Evolutionary conservation across 23 red algal genomes (phyloP).

Genomic region (Gracilaria vermiculophylla): DNA sequence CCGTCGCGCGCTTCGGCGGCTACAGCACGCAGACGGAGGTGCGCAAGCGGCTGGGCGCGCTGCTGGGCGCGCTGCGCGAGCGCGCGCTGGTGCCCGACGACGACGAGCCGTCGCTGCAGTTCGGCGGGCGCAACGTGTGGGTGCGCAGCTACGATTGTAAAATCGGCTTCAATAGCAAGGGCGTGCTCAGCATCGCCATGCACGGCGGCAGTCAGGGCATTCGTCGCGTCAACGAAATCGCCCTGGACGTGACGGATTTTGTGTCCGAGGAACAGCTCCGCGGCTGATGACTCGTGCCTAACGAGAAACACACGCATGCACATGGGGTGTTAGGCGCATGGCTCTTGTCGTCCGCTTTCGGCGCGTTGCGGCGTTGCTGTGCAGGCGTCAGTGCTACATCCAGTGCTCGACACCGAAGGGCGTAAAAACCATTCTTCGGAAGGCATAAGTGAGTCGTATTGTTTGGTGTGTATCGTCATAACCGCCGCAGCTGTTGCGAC

Average conservation of each 20-base stretch:
- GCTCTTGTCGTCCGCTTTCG: no score
- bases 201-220: conserved; percentile 18
- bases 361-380: no score
- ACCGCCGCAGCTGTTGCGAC: no score
- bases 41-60: not conserved
- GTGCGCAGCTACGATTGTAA: conserved; percentile 32
- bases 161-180: conserved; percentile 53
- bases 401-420: not conserved
- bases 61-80: not conserved
- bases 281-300: no score
- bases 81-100: not conserved
- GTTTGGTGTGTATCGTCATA: not conserved
- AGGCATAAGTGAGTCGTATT: conserved; percentile 30
- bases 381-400: not conserved
- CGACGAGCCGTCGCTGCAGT: not conserved
- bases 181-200: conserved; percentile 43
- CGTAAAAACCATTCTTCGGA: not conserved
- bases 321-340: no score
- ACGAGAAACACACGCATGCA: no score
- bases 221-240: conserved; percentile 47
- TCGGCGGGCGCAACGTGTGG: conserved; percentile 21
- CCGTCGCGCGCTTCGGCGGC: conserved; percentile 10
- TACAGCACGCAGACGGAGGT: not conserved
- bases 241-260: conserved; percentile 30
- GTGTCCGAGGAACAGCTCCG: not conserved